Percentiles rank a stretch among this genome's conserved stretches.
These are phyloP conservation scores for Mesembryanthemum crystallinum DNA, from an alignment of 148 eudicot genomes.

Conservation along the genomic window DNA sequence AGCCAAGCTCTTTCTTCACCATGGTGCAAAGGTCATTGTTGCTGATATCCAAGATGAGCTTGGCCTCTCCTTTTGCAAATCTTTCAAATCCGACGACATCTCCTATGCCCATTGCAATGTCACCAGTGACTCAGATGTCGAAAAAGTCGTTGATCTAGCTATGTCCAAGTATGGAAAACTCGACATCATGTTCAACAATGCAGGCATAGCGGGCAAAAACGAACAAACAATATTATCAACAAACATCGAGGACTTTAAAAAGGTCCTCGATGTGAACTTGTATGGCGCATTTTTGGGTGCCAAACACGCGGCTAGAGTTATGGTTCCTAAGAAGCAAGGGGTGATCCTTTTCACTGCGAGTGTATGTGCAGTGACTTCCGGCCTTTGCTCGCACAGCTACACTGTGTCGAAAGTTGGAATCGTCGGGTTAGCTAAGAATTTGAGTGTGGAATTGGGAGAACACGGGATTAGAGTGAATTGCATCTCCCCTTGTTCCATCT, in stretches of 20 bases:
- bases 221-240: too few species aligned
- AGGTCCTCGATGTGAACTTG: conserved; percentile 37
- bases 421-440: conserved; percentile 37
- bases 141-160: conserved; percentile 28
- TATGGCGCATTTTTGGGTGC: conserved; percentile 44
- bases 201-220: conserved; percentile 32
- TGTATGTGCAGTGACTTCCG: conserved; percentile 20
- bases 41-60: conserved; percentile 48
- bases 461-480: conserved; percentile 47
- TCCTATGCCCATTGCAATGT: conserved; percentile 45
- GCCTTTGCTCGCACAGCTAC: conserved; percentile 46
- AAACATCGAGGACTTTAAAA: conserved; percentile 31
- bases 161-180: conserved; percentile 41
- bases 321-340: conserved; percentile 42
- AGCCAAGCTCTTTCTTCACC: conserved; percentile 37
- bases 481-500: conserved; percentile 31
- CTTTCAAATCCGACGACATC: not conserved
- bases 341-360: conserved; percentile 47
- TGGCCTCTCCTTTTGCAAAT: conserved; percentile 25
- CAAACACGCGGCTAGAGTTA: conserved; percentile 49
- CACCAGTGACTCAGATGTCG: conserved; percentile 32
- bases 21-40: conserved; percentile 57
- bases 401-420: conserved; percentile 42
- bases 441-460: conserved; percentile 42
- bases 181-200: conserved; percentile 62